Evolutionary conservation across 768 basidiomycete species (phyloP).

Genomic region (Kwoniella sp.): DNA sequence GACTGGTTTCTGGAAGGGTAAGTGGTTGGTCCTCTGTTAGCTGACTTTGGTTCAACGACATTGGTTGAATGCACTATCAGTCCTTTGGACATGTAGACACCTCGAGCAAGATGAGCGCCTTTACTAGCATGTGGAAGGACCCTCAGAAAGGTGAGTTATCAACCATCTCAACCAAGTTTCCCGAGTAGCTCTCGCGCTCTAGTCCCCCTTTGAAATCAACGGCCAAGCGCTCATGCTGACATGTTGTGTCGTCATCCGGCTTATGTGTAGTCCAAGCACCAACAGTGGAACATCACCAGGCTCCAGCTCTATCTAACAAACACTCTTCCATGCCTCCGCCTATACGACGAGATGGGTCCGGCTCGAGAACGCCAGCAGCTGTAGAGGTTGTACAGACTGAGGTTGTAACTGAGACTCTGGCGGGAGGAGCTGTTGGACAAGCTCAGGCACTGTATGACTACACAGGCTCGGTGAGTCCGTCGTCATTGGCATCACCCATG

Average conservation of each 20-base stretch:
- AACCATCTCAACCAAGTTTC: too few relatives aligned
- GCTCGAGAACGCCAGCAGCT: conserved; percentile 10
- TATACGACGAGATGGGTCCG: conserved; percentile 19
- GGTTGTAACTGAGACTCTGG: neutral
- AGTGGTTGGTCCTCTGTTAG: too few relatives aligned
- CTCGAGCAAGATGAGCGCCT: conserved; percentile 33
- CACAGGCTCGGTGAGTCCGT: conserved; percentile 31
- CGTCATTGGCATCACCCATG: too few relatives aligned
- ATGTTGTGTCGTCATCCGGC: neutral
- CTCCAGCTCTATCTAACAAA: conserved; percentile 21
- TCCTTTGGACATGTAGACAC: conserved; percentile 42
- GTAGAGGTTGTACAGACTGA: conserved; percentile 9
- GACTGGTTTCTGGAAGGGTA: conserved; percentile 32
- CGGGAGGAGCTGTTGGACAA: conserved; percentile 27
- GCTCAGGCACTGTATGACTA: conserved; percentile 48
- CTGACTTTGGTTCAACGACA: too few relatives aligned
- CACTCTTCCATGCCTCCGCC: conserved; percentile 32
- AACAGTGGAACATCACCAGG: conserved; percentile 20
- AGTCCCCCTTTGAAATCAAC: too few relatives aligned
- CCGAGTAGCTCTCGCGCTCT: too few relatives aligned
- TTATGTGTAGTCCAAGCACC: conserved; percentile 9
- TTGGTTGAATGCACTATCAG: too few relatives aligned
- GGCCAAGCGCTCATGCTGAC: neutral
- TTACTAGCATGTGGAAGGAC: conserved; percentile 45
- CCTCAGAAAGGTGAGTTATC: conserved; percentile 35